Base-by-base conservation (phyloP, 495 filamentous ascomycete species). In the Neurospora sp. region DNA sequence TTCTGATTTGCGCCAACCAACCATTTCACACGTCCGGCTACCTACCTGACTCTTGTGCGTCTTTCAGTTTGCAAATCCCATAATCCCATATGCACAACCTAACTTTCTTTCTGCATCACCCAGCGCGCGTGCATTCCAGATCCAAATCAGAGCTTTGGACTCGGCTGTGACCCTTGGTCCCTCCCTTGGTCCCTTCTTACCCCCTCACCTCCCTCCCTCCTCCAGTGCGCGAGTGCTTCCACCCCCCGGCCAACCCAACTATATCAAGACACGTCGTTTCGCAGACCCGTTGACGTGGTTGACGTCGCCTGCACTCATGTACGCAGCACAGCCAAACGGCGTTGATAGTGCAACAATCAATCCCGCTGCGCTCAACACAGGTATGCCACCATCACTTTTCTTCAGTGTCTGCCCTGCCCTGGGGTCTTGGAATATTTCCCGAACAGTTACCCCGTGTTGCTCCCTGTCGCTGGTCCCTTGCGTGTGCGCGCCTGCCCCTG, bases 191-290 rank as follows among this genome's bases (percentile, higher is more conserved):
- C 15, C 54, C 54, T 28, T 21, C 21, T 21, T 21, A 4, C 21
- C 24, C 48, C 24, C 21, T 59, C 74, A 34, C 39, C 71, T 37
- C 5, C 71, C n/a, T 37, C 71, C 39, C 36, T 39, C 79, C 79
- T 80, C 80, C 77, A 24, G 45, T 54, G 45, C 45, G 45, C 45
- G 45, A 54, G 21, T 54, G 45, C 45, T 54, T 54, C 45, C 45
- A 54, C 78, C 76, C 73, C 75, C 72, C 72, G 73, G 76, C 76
- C 80, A 85, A 78, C 81, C 84, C 85, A 86, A 86, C 85, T 84
- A 84, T 84, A 85, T 86, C 85, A 85, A 84, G 84, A 86, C 84
- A 86, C 85, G 84, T 86, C 83, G 84, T 83, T 85, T 83, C 83
- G 83, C 83, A 84, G 79, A 82, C 77, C 79, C 78, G 79, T 80